Percentiles rank a stretch among this genome's conserved stretches.
These are phyloP conservation scores for Flaveria brownii DNA, from an alignment of 129 eudicot species.

Conservation along the genomic window DNA sequence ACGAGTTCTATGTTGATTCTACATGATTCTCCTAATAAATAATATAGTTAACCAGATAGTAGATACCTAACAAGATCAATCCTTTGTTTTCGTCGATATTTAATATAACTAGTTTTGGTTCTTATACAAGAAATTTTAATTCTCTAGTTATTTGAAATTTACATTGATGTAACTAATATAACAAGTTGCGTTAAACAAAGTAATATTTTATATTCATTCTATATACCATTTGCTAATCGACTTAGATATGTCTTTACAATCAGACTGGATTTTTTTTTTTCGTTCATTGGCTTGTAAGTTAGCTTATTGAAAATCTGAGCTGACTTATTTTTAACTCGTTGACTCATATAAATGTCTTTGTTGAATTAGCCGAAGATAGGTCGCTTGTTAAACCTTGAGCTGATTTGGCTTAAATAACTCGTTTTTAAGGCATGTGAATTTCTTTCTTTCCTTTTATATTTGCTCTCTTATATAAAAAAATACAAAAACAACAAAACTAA, in stretches of 20 bases:
- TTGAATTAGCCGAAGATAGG: neutral
- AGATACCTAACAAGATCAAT: neutral
- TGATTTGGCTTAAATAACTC: neutral
- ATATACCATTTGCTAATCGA: neutral
- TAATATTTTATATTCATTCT: neutral
- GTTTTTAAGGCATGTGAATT: neutral
- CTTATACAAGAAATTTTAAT: too few relatives aligned
- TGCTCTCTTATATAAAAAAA: too few relatives aligned
- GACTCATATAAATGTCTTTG: neutral
- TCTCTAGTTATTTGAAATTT: too few relatives aligned
- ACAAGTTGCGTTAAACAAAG: neutral
- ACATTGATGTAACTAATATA: too few relatives aligned
- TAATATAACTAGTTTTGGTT: neutral
- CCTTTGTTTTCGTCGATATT: constrained; percentile 12
- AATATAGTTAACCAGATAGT: neutral
- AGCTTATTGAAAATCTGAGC: neutral
- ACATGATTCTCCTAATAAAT: neutral
- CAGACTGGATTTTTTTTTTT: neutral
- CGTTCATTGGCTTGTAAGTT: neutral
- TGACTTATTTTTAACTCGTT: neutral
- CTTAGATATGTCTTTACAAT: neutral
- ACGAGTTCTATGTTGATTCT: neutral
- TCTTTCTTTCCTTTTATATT: too few relatives aligned
- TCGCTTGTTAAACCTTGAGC: neutral
- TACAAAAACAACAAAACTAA: too few relatives aligned